phyloP scores from a whole-genome alignment of 495 filamentous ascomycete genomes.

The Penicillium desertorum region DNA sequence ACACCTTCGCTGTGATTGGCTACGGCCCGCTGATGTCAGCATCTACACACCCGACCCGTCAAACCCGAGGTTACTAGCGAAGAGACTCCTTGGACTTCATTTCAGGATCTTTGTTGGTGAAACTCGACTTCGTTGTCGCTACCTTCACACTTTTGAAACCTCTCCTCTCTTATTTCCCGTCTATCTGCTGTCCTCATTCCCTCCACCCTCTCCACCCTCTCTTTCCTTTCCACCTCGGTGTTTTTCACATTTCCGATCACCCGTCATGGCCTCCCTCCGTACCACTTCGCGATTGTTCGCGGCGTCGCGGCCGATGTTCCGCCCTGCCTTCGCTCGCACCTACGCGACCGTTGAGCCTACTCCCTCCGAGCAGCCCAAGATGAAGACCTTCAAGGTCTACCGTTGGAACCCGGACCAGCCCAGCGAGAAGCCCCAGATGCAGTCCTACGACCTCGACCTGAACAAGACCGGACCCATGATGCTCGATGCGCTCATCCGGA shows the following conservation, averaged over 20 bases:
- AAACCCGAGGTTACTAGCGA: constrained; percentile 48
- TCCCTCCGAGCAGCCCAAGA: constrained; percentile 55
- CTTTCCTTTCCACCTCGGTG: background rate
- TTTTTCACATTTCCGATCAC: constrained; percentile 12
- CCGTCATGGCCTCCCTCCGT: constrained; percentile 77
- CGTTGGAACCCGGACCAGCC: constrained; percentile 95
- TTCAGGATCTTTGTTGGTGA: constrained; percentile 21
- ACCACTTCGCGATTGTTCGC: constrained; percentile 64
- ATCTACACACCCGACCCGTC: constrained; percentile 26
- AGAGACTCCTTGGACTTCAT: constrained; percentile 36
- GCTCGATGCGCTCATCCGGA: constrained; percentile 90
- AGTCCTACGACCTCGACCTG: constrained; percentile 87
- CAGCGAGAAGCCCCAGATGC: constrained; percentile 89
- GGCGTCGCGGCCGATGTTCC: constrained; percentile 55
- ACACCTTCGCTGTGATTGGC: constrained; percentile 45
- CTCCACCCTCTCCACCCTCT: background rate
- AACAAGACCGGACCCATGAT: constrained; percentile 99
- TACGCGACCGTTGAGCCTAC: constrained; percentile 54
- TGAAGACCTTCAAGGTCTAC: constrained; percentile 98
- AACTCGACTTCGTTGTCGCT: constrained; percentile 12
- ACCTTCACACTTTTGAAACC: constrained; percentile 18
- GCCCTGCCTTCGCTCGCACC: constrained; percentile 46
- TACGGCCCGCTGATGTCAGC: constrained; percentile 33
- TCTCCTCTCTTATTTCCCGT: constrained; percentile 15
- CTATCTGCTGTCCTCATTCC: constrained; percentile 10